Evolutionary conservation across 768 basidiomycete genomes (phyloP), one percentile per base, ranked within the genome.

Genomic region (Boletus tomentosulus): DNA sequence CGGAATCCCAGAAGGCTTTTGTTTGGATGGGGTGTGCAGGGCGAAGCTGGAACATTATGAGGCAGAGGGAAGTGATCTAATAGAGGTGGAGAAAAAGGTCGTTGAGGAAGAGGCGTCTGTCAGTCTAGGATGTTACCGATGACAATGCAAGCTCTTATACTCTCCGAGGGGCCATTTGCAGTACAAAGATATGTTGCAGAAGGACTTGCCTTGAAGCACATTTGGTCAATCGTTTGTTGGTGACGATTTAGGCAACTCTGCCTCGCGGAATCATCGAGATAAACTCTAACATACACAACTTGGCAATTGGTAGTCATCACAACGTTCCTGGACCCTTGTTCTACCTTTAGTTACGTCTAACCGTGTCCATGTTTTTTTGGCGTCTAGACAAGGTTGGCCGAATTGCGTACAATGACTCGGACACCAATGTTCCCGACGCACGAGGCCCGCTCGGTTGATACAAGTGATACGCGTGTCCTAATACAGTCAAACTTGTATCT

Each of bases 221-320:
- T 71, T 71, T 71, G 68, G 68, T 55, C 57, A 65, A 10, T 70
- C 64, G 70, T 71, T 70, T 70, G 68, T 70, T 62, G 57, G 57
- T 51, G 39, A 59, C 68, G 37, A 39, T 55, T 70, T 70, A 60
- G 66, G 68, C 35, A 71, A 68, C 41, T 42, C 53, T 50, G 35
- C 52, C 56, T 62, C 49, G 46, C 64, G 46, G 54, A 50, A 41
- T 47, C 44, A 41, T 47, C 25, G 16, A 56, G 52, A 56, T 46
- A 50, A 69, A 60, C 60, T 64, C 62, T 58, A 62, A 60, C 50
- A 46, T 46, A 51, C 53, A 59, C 53, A n/a, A 30, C 55, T 37
- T 48, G 19, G 54, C 48, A 39, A 51, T 57, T 30, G 56, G 66
- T 69, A 59, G 57, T 8, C 68, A 70, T 70, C 64, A 62, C 66